phyloP scores from a whole-genome alignment of 2,329 filamentous ascomycete species.

The Ascochyta koolunga region DNA sequence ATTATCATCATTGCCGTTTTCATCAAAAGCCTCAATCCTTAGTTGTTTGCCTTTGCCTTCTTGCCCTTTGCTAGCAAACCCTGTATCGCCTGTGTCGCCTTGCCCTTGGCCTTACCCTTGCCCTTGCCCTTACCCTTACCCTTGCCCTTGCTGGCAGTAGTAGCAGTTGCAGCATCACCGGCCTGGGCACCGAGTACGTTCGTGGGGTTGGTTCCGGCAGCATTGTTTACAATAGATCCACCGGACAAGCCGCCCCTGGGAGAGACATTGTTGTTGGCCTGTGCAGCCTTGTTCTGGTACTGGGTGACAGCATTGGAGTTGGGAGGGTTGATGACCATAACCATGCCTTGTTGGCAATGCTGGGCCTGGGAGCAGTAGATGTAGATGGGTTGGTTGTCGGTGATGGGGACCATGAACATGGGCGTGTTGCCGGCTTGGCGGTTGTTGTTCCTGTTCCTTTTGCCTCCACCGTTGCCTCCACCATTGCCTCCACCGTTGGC shows the following conservation, averaged over 20 bases:
- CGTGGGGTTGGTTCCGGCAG: conserved; percentile 29
- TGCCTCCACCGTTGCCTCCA: neutral
- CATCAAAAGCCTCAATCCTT: neutral
- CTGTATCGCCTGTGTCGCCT: too few species aligned
- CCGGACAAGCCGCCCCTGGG: conserved; percentile 29
- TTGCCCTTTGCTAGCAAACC: too few species aligned
- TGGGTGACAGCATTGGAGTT: conserved; percentile 30
- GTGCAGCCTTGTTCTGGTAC: conserved; percentile 32
- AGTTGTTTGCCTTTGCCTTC: neutral
- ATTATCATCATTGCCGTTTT: neutral
- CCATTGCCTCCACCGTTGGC: conserved; percentile 19
- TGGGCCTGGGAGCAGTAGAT: conserved; percentile 71
- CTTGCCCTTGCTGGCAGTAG: neutral
- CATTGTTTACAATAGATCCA: conserved; percentile 27
- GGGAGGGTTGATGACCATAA: conserved; percentile 70
- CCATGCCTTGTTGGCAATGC: conserved; percentile 77
- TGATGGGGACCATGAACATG: conserved; percentile 37
- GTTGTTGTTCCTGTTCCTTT: conserved; percentile 24
- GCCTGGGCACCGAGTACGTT: conserved; percentile 17
- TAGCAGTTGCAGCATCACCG: conserved; percentile 14
- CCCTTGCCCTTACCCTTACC: neutral
- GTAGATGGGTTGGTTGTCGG: conserved; percentile 70
- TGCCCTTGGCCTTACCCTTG: neutral
- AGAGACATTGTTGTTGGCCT: conserved; percentile 34
- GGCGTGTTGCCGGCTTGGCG: conserved; percentile 31